A percentile compares a stretch with the other conserved stretches of the same genome.
Conservation (phyloP, 257 asterid genomes). For the Cynanchum wilfordii region DNA sequence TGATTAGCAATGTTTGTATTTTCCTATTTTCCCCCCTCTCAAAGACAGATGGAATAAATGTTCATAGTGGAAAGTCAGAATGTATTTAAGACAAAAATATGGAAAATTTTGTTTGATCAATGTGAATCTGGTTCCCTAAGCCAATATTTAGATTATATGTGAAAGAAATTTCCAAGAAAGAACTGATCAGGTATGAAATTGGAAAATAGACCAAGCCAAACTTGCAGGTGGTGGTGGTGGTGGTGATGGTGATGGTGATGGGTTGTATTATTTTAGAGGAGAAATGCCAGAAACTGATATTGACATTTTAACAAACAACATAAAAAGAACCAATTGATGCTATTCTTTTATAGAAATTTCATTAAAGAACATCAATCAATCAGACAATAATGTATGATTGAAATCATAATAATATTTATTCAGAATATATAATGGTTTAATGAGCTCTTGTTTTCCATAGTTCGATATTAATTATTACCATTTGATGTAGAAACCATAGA, state of each 20-base stretch:
- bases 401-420: too few relatives aligned
- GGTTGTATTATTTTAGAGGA: slow-evolving; percentile 2
- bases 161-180: slow-evolving; percentile 7
- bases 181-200: not conserved
- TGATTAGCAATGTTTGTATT: not conserved
- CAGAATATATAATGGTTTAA: too few relatives aligned
- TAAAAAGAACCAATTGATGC: not conserved
- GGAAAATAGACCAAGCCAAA: slow-evolving; percentile 7
- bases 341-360: too few relatives aligned
- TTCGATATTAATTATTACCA: not conserved
- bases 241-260: not conserved
- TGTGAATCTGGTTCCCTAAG: not conserved
- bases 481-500: not conserved
- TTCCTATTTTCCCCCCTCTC: not conserved
- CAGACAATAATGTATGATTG: too few relatives aligned
- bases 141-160: not conserved
- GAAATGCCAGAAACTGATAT: slow-evolving; percentile 1
- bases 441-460: too few relatives aligned
- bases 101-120: not conserved
- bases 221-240: not conserved
- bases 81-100: not conserved
- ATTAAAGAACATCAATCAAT: too few relatives aligned
- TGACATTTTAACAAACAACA: not conserved
- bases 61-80: not conserved
- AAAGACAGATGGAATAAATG: not conserved